phyloP scores from a whole-genome alignment of 371 early-diverging fungal species.

The Syncephalastrum racemosum region DNA sequence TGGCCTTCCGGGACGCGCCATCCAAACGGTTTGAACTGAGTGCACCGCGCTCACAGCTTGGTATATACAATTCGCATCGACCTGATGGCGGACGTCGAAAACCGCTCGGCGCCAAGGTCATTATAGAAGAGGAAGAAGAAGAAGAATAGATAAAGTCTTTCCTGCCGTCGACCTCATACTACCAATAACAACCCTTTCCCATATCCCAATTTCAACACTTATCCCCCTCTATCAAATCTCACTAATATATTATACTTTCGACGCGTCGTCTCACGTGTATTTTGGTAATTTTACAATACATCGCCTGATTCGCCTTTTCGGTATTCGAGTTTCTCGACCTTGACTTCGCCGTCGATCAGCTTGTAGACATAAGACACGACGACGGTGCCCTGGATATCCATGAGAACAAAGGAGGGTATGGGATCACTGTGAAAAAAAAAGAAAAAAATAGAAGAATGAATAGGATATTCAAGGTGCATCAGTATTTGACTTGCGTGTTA shows the following conservation, averaged over 20 bases:
- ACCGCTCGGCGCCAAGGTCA: constrained; percentile 17
- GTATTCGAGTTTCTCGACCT: constrained; percentile 91
- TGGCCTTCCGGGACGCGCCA: constrained; percentile 15
- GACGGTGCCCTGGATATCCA: constrained; percentile 84
- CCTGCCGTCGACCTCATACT: too few relatives aligned
- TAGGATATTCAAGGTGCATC: neutral
- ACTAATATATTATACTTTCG: too few relatives aligned
- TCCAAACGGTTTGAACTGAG: constrained; percentile 13
- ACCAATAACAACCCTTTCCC: too few relatives aligned
- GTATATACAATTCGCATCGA: constrained; percentile 7
- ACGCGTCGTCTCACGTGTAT: neutral
- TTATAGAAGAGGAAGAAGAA: constrained; percentile 20
- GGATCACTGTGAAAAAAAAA: constrained; percentile 41
- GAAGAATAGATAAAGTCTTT: constrained; percentile 7
- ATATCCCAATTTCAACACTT: too few relatives aligned
- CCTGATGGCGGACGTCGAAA: constrained; percentile 15
- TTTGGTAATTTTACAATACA: constrained; percentile 21
- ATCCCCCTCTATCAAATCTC: too few relatives aligned
- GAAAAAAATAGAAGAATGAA: neutral
- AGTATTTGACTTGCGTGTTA: constrained; percentile 30
- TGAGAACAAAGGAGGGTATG: constrained; percentile 90
- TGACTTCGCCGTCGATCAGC: constrained; percentile 86
- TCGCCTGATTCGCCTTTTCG: constrained; percentile 55
- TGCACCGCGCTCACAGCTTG: constrained; percentile 18
- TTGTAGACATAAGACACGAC: constrained; percentile 92